phyloP scores from a whole-genome alignment of 768 basidiomycete genomes.

The Tricholoma hemisulphureum region DNA sequence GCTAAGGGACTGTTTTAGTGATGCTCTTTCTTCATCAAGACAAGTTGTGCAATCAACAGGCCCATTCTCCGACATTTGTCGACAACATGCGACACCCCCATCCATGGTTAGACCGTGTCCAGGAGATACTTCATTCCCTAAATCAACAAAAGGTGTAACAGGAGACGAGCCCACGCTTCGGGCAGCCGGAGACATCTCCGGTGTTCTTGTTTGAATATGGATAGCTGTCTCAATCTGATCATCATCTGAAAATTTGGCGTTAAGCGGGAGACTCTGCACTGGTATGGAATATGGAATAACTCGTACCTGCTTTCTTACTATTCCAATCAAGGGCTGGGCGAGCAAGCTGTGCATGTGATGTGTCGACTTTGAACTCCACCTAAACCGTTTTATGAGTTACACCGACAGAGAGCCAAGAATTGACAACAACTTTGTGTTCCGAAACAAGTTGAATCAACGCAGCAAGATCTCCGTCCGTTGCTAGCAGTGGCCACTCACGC shows the following conservation, averaged over 20 bases:
- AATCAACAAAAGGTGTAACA: constrained; percentile 9
- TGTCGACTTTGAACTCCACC: constrained; percentile 76
- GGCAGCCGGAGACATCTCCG: constrained; percentile 11
- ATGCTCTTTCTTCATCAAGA: constrained; percentile 40
- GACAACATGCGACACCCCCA: constrained; percentile 50
- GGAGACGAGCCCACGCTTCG: constrained; percentile 18
- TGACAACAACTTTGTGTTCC: constrained; percentile 58
- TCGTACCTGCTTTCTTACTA: constrained; percentile 81
- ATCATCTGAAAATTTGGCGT: constrained; percentile 53
- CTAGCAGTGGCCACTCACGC: constrained; percentile 77
- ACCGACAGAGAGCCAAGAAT: not conserved
- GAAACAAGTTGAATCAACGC: constrained; percentile 80
- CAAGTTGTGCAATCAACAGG: constrained; percentile 46
- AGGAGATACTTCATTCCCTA: constrained; percentile 17
- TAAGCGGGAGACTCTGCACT: not conserved
- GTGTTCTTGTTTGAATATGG: constrained; percentile 39
- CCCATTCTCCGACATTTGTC: constrained; percentile 27
- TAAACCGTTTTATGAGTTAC: constrained; percentile 25
- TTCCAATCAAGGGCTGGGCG: constrained; percentile 71
- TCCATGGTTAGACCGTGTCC: constrained; percentile 46
- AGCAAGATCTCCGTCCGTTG: constrained; percentile 79
- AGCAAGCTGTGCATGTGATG: constrained; percentile 53
- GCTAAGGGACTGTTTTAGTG: constrained; percentile 26
- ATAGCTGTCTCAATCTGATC: constrained; percentile 78
- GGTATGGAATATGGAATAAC: constrained; percentile 18